A percentile compares a stretch with the other conserved stretches of the same genome.
phyloP scores from a whole-genome alignment of 2,329 filamentous ascomycete genomes.

The Aphanoascus verrucosus region DNA sequence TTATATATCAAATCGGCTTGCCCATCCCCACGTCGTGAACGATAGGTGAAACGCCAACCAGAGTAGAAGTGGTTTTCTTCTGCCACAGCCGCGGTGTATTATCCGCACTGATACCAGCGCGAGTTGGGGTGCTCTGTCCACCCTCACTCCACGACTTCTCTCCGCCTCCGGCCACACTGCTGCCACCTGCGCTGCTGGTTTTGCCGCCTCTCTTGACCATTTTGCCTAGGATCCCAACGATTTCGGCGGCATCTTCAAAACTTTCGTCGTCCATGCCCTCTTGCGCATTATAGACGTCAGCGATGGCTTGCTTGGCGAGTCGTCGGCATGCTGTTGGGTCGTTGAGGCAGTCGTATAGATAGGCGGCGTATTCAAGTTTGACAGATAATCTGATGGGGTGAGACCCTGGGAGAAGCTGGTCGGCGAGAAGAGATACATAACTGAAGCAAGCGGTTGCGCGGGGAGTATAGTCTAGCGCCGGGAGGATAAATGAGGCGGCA shows the following conservation, averaged over 20 bases:
- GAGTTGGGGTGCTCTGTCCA: constrained; percentile 22
- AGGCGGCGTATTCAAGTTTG: constrained; percentile 85
- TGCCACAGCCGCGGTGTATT: constrained; percentile 14
- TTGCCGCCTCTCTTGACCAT: constrained; percentile 68
- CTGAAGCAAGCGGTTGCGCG: constrained; percentile 71
- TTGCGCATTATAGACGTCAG: constrained; percentile 80
- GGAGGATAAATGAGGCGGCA: constrained; percentile 65
- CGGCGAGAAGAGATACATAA: constrained; percentile 63
- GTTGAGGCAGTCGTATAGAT: constrained; percentile 84
- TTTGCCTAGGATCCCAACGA: constrained; percentile 73
- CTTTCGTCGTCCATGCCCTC: constrained; percentile 94
- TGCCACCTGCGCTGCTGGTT: constrained; percentile 22
- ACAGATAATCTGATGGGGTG: constrained; percentile 82
- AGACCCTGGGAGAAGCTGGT: constrained; percentile 67
- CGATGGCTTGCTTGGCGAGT: constrained; percentile 70
- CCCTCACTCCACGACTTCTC: constrained; percentile 26
- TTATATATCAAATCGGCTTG: constrained; percentile 3
- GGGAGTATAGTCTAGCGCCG: constrained; percentile 68
- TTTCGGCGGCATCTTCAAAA: constrained; percentile 80
- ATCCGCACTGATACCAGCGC: constrained; percentile 5
- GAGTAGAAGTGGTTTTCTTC: constrained; percentile 5
- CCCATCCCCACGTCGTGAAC: not conserved
- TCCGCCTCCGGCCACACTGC: constrained; percentile 23
- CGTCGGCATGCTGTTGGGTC: constrained; percentile 65
- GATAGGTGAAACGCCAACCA: constrained; percentile 3